Evolutionary conservation across 163 green algal genomes (phyloP).

Genomic region (Coccomyxa subellipsoidea): DNA sequence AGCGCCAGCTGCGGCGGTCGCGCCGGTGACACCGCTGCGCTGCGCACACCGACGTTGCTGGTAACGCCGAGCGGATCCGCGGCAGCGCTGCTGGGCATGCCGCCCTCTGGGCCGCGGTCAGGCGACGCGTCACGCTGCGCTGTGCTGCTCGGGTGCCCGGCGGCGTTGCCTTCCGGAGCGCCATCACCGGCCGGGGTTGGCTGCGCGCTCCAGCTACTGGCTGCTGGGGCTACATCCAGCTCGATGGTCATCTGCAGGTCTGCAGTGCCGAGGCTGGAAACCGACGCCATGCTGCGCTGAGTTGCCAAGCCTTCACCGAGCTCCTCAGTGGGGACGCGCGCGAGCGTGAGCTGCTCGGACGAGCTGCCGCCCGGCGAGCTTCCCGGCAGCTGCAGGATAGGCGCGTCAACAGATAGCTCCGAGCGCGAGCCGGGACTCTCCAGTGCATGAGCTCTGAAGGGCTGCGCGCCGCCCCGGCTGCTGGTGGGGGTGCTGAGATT

Average conservation of each 20-base stretch:
- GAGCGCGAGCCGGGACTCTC: not conserved
- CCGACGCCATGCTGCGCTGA: not conserved
- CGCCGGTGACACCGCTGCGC: not conserved
- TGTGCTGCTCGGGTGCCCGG: too few relatives aligned
- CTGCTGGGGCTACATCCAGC: not conserved
- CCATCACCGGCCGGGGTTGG: not conserved
- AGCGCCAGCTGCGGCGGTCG: not conserved
- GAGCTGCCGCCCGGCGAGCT: not conserved
- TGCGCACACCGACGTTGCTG: not conserved
- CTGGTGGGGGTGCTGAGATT: not conserved
- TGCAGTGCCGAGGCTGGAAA: not conserved
- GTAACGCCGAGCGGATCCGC: not conserved
- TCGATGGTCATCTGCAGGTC: not conserved
- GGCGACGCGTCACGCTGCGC: not conserved
- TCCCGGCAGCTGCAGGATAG: not conserved
- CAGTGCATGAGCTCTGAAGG: not conserved
- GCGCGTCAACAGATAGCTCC: not conserved
- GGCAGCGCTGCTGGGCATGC: not conserved
- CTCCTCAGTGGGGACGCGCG: not conserved
- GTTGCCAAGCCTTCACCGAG: not conserved
- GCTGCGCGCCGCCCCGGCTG: too few relatives aligned
- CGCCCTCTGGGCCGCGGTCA: not conserved
- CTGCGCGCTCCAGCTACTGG: not conserved
- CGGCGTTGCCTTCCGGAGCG: too few relatives aligned
- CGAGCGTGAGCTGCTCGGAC: not conserved